Conservation (phyloP, 495 filamentous ascomycete genomes). For the Trichoderma orchidacearum region DNA sequence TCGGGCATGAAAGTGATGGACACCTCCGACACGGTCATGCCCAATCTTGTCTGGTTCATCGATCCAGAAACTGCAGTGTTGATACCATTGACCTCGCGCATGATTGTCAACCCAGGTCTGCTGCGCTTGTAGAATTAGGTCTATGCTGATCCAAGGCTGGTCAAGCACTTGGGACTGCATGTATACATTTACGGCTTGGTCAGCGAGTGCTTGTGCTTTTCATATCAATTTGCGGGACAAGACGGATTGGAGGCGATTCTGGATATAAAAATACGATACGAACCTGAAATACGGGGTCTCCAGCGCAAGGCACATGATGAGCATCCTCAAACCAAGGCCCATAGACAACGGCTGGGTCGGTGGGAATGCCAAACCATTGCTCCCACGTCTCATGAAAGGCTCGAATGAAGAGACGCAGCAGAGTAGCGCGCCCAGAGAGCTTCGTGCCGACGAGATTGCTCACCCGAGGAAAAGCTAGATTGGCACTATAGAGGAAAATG, state of each 20-base stretch:
- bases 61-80: not conserved
- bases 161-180: not conserved
- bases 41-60: not conserved
- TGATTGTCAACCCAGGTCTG: slow-evolving; percentile 1
- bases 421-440: not conserved
- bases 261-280: not conserved
- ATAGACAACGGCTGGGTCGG: not conserved
- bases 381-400: slow-evolving; percentile 4
- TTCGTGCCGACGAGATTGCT: not conserved
- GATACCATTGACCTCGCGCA: not conserved
- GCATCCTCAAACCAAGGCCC: not conserved
- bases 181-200: not conserved
- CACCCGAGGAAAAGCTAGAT: not conserved
- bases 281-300: not conserved
- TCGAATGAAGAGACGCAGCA: not conserved
- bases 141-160: slow-evolving; percentile 1
- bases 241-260: too few relatives aligned
- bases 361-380: slow-evolving; percentile 1
- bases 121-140: slow-evolving; percentile 2
- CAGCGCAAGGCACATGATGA: not conserved
- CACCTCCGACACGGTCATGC: not conserved
- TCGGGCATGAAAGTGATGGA: slow-evolving; percentile 1
- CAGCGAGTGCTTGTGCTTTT: too few relatives aligned
- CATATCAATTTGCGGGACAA: too few relatives aligned
- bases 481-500: slow-evolving; percentile 1